Evolutionary conservation across 306 rosid species (phyloP), one percentile per base, ranked within the genome.

Genomic region (Medicago ruthenica): DNA sequence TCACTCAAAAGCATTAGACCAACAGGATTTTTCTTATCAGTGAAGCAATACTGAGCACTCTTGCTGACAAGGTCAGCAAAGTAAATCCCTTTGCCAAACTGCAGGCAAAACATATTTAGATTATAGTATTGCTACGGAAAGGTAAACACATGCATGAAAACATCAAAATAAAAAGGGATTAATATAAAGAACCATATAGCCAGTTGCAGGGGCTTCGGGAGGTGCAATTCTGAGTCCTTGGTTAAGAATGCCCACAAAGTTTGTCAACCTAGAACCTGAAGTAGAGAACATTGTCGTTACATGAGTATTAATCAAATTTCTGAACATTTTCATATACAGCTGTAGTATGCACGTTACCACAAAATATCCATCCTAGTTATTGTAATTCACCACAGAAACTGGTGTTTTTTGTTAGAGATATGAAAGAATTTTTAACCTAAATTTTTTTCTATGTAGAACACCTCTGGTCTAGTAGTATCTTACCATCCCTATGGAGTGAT

Each of bases 181-280:
- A 18, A 69, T 60, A 12, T 13, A 73, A 12, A 77, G 73, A 75
- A 95, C 98, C 98, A 95, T 95, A 51, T 95, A 95, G 76, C 98
- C 98, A 72, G 98, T 95, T 8, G 97, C 92, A 20, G 98, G 98
- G 48, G 99, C 97, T 89, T 95, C 97, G 24, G 99, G 99, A 70
- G 98, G 99, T 63, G 99, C 99, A 66, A 92, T 95, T 89, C 99
- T 87, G 57, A 95, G 88, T 77, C 99, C 99, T 87, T 95, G 97
- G 89, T 81, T 95, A 73, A 95, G 92, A 76, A 95, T 95, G 34
- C 99, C 99, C 36, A 95, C 97, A 80, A 82, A 95, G 74, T 95
- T 95, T 14, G 99, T 92, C 88, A 95, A 47, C 80, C 99, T 86
- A 57, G 99, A 95, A 80, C 99, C 99, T 95, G 58, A 41, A 76